Evolutionary conservation across 352 stramenopile species (phyloP).

Genomic region (Thalassiosira hispida): DNA sequence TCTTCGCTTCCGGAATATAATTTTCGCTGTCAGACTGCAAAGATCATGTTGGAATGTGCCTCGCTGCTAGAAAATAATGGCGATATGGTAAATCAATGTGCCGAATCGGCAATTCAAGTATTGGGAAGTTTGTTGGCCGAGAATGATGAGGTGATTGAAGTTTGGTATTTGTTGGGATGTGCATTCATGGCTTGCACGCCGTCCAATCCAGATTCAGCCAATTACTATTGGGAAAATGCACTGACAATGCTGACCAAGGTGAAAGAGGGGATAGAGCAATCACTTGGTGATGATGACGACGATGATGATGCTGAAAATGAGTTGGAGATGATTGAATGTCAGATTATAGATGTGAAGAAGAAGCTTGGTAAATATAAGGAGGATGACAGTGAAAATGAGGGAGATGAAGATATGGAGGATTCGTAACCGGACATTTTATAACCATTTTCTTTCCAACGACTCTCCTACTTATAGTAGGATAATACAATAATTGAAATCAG

Average conservation of each 20-base stretch:
- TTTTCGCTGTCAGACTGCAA: constrained; percentile 85
- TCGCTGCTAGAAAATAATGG: constrained; percentile 49
- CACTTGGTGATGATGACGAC: constrained; percentile 56
- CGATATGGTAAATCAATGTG: constrained; percentile 59
- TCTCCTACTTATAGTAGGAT: no score
- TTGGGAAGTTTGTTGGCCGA: constrained; percentile 82
- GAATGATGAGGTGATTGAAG: constrained; percentile 88
- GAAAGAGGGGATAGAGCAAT: constrained; percentile 66
- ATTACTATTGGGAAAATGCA: constrained; percentile 76
- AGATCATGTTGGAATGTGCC: constrained; percentile 86
- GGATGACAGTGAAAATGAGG: constrained; percentile 25
- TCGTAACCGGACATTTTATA: constrained; percentile 4
- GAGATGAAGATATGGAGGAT: constrained; percentile 54
- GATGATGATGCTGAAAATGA: constrained; percentile 44
- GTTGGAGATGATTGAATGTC: constrained; percentile 66
- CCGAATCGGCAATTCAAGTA: constrained; percentile 74
- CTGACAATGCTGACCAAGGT: constrained; percentile 78
- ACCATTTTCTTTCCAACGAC: constrained; percentile 1
- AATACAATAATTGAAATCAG: no score
- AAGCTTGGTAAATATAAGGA: constrained; percentile 63
- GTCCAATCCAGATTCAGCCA: constrained; percentile 67
- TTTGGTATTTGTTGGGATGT: constrained; percentile 86
- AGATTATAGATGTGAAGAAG: constrained; percentile 75
- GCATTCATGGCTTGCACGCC: constrained; percentile 75
- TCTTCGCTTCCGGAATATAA: constrained; percentile 83